Evolutionary conservation across 2,329 filamentous ascomycete genomes (phyloP).

Genomic region (Juglanconis sp.): DNA sequence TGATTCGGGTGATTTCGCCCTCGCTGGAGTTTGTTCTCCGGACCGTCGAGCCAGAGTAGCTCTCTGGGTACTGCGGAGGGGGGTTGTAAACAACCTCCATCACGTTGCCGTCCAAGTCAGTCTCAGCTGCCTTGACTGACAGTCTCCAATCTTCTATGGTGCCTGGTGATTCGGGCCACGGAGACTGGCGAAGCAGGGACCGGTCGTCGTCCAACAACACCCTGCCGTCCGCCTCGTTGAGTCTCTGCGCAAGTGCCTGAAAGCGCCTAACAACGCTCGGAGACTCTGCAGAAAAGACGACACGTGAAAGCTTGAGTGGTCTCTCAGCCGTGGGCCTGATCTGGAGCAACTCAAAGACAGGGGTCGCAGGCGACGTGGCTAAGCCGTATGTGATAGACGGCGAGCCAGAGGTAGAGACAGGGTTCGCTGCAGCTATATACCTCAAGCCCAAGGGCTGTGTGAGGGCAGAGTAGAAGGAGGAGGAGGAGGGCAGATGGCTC

Average conservation of each 20-base stretch:
- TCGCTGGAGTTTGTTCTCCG: constrained; percentile 34
- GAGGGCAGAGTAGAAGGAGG: constrained; percentile 79
- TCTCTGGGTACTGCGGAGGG: constrained; percentile 30
- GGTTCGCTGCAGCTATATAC: constrained; percentile 50
- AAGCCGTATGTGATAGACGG: constrained; percentile 42
- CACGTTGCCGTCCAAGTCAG: constrained; percentile 80
- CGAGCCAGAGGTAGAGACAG: constrained; percentile 18
- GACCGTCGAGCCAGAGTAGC: constrained; percentile 32
- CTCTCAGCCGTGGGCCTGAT: constrained; percentile 34
- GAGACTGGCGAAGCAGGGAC: constrained; percentile 21
- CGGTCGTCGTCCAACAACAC: constrained; percentile 16
- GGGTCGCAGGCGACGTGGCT: constrained; percentile 28
- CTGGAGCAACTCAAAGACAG: constrained; percentile 46
- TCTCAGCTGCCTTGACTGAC: constrained; percentile 21
- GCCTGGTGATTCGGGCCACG: not conserved
- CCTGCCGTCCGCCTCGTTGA: constrained; percentile 8
- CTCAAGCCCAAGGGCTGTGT: constrained; percentile 75
- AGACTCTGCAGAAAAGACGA: constrained; percentile 67
- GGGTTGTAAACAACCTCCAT: constrained; percentile 70
- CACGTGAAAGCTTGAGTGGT: constrained; percentile 41
- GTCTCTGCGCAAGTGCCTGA: constrained; percentile 63
- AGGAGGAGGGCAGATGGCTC: constrained; percentile 72
- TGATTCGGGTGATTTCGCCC: constrained; percentile 41
- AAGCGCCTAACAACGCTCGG: constrained; percentile 67
- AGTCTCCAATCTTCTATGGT: not conserved